Percentiles rank a stretch among this genome's conserved stretches.
These are phyloP conservation scores for Alnus glutinosa DNA, from an alignment of 306 rosid species.

Conservation along the genomic window DNA sequence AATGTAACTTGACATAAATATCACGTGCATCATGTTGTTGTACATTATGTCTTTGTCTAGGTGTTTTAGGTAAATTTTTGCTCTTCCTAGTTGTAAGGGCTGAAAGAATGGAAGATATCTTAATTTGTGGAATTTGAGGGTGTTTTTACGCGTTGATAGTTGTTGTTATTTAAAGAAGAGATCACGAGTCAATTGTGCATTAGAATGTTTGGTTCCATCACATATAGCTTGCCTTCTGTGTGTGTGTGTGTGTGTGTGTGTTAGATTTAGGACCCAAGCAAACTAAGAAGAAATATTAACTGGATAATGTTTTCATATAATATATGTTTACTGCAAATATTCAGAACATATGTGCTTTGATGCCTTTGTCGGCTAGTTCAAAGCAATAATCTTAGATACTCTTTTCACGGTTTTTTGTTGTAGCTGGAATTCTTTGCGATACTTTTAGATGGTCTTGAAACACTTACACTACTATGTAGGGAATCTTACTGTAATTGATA, in stretches of 20 bases:
- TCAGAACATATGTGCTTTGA: not conserved
- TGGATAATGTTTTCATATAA: no score
- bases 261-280: not conserved
- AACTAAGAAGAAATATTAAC: not conserved
- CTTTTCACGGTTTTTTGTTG: not conserved
- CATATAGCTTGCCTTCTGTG: not conserved
- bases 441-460: not conserved
- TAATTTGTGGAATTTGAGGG: not conserved
- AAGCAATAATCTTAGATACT: not conserved
- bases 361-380: not conserved
- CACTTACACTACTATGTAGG: not conserved
- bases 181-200: not conserved
- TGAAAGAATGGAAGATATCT: not conserved
- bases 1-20: conserved; percentile 14
- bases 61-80: not conserved
- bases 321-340: not conserved
- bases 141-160: not conserved
- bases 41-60: conserved; percentile 14
- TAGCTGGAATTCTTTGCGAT: not conserved
- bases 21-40: conserved; percentile 6
- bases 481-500: not conserved
- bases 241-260: no score
- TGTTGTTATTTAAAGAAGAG: no score
- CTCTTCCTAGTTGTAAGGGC: not conserved
- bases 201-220: not conserved